Conservation (phyloP, 495 filamentous ascomycete species). For the Achaetomiella virescens region DNA sequence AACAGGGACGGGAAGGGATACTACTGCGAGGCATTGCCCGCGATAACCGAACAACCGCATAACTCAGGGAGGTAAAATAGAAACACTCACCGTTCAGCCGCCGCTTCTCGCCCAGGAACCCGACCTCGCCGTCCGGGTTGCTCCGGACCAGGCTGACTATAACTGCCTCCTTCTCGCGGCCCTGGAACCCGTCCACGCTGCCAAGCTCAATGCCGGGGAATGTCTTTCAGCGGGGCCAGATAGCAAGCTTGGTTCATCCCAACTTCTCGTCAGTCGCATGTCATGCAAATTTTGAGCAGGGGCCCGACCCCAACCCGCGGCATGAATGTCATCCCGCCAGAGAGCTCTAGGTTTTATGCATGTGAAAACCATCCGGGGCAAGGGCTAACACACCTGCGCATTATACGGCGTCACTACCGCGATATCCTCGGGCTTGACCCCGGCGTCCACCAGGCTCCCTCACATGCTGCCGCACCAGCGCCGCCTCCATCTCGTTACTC, state of each 20-base stretch:
- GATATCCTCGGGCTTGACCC: constrained; percentile 73
- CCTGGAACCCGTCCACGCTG: constrained; percentile 95
- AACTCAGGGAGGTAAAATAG: background rate
- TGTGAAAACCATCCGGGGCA: background rate
- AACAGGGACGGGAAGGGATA: background rate
- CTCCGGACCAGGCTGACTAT: constrained; percentile 87
- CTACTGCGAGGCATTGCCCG: background rate
- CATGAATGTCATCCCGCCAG: constrained; percentile 10
- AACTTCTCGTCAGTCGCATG: background rate
- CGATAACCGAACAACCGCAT: background rate
- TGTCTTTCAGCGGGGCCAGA: constrained; percentile 71
- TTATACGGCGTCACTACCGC: constrained; percentile 96
- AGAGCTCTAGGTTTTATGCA: background rate
- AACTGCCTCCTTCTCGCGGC: constrained; percentile 93
- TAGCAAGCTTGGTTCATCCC: constrained; percentile 50
- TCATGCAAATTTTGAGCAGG: background rate
- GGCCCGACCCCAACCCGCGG: background rate
- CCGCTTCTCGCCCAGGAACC: constrained; percentile 90
- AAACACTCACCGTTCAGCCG: constrained; percentile 71
- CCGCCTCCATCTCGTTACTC: constrained; percentile 87
- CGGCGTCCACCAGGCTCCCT: constrained; percentile 65
- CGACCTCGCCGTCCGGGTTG: constrained; percentile 79
- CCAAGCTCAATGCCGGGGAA: constrained; percentile 85
- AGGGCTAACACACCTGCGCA: constrained; percentile 60
- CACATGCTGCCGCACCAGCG: constrained; percentile 72